Conservation (phyloP, 305 asterid species). For the Plantago rigida region DNA sequence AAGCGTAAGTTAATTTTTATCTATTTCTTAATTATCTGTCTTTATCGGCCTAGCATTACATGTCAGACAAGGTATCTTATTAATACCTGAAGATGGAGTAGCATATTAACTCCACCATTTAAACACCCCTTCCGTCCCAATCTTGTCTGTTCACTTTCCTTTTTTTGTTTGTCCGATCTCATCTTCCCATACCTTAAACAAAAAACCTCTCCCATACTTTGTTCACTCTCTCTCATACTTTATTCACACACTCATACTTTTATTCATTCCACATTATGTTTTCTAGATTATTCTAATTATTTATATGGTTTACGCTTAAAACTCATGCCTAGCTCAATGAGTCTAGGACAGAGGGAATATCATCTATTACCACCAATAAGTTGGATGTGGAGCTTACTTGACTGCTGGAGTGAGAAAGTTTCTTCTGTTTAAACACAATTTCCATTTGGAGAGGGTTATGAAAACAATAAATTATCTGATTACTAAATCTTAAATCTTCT, state of each 20-base stretch:
- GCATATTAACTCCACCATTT: background rate
- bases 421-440: background rate
- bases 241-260: no score
- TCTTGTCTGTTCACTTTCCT: no score
- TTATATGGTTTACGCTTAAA: no score
- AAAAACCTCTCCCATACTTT: no score
- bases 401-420: background rate
- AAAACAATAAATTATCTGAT: background rate
- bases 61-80: constrained; percentile 16
- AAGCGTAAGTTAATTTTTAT: constrained; percentile 56
- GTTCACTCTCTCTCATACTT: no score
- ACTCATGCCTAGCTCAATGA: no score
- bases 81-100: constrained; percentile 13
- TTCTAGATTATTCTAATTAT: no score
- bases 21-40: constrained; percentile 18
- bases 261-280: no score
- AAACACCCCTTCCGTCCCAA: no score
- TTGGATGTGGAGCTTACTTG: constrained; percentile 9
- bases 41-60: constrained; percentile 5
- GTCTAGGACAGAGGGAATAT: no score
- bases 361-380: background rate
- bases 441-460: background rate
- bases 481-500: constrained; percentile 7
- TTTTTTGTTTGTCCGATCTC: no score
- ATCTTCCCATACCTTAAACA: no score